phyloP scores from a whole-genome alignment of 2,329 filamentous ascomycete genomes.

The Ceratocystis harringtonii region DNA sequence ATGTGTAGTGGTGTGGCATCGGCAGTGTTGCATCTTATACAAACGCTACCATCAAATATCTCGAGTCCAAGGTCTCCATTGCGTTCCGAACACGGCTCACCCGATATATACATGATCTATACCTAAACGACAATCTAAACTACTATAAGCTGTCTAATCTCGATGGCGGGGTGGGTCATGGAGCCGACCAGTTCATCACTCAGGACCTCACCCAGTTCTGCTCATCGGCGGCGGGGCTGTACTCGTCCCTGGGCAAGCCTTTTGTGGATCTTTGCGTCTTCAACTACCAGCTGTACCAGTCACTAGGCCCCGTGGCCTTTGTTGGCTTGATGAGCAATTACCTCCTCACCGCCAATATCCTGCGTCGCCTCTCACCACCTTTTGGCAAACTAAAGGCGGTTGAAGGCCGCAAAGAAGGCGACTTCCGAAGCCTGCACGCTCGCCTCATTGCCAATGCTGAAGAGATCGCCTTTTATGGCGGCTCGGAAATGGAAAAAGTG shows the following conservation, averaged over 20 bases:
- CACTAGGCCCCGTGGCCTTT: conserved; percentile 74
- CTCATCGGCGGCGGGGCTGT: conserved; percentile 76
- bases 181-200: conserved; percentile 92
- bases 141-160: conserved; percentile 92
- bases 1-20: conserved; percentile 68
- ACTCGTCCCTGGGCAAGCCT: conserved; percentile 94
- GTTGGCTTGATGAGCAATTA: conserved; percentile 83
- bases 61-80: conserved; percentile 96
- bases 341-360: conserved; percentile 78
- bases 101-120: conserved; percentile 91
- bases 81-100: conserved; percentile 92
- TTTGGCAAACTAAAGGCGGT: conserved; percentile 96
- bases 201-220: conserved; percentile 95
- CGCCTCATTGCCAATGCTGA: conserved; percentile 92
- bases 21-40: conserved; percentile 91
- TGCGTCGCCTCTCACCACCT: conserved; percentile 77
- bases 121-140: conserved; percentile 84
- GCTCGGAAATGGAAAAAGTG: conserved; percentile 84
- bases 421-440: conserved; percentile 82
- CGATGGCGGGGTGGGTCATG: conserved; percentile 81
- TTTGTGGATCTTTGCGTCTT: conserved; percentile 95
- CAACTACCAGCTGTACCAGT: conserved; percentile 91
- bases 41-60: conserved; percentile 97
- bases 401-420: conserved; percentile 86
- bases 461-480: conserved; percentile 94